phyloP scores from a whole-genome alignment of 2,329 filamentous ascomycete genomes.

The Epichloe elymi region DNA sequence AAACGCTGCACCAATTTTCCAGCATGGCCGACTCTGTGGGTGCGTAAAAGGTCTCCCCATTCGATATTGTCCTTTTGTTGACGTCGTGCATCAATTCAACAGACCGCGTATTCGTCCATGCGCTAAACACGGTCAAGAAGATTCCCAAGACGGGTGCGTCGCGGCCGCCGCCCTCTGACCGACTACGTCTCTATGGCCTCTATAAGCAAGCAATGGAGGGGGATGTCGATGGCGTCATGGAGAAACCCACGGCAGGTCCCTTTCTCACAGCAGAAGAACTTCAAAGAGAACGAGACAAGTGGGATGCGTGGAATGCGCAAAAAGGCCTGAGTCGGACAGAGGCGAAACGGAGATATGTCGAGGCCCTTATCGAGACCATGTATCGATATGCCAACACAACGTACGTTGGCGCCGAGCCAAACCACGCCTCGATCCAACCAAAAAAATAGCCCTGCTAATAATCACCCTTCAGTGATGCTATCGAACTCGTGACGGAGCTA shows the following conservation, averaged over 20 bases:
- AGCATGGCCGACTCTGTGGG: constrained; percentile 27
- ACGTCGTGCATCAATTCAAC: constrained; percentile 5
- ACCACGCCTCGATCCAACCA: neutral
- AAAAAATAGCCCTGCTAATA: neutral
- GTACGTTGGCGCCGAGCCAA: constrained; percentile 29
- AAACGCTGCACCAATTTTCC: neutral
- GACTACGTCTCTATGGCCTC: constrained; percentile 86
- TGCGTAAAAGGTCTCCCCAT: constrained; percentile 11
- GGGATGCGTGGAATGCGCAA: constrained; percentile 93
- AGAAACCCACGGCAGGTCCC: constrained; percentile 49
- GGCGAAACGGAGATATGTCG: constrained; percentile 87
- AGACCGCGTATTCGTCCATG: constrained; percentile 99
- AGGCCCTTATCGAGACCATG: constrained; percentile 92
- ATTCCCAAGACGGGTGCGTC: constrained; percentile 87
- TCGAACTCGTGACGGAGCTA: constrained; percentile 82
- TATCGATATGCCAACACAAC: constrained; percentile 84
- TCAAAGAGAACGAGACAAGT: constrained; percentile 52
- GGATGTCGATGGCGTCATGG: constrained; percentile 88
- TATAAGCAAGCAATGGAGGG: constrained; percentile 99
- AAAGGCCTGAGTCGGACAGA: constrained; percentile 74
- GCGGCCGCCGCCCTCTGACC: constrained; percentile 72
- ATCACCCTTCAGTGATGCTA: constrained; percentile 46
- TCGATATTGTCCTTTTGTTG: neutral
- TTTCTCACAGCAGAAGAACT: constrained; percentile 39
- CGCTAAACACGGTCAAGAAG: constrained; percentile 96